phyloP scores from a whole-genome alignment of 106 monocot genomes.

The Dendrobium chrysotoxum region DNA sequence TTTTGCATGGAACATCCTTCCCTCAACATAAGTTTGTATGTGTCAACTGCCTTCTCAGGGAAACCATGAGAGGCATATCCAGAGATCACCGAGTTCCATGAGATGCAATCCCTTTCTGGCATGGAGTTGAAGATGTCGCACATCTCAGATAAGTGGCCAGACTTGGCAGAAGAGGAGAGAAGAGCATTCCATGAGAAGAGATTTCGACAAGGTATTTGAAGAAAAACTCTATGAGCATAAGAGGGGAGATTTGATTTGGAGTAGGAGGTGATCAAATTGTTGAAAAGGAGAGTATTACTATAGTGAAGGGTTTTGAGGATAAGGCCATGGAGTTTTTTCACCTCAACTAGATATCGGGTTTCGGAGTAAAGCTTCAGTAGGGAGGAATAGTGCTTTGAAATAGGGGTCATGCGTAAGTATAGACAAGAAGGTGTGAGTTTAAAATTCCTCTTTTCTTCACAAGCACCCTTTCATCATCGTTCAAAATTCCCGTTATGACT shows the following conservation, averaged over 20 bases:
- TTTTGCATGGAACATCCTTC: constrained; percentile 18
- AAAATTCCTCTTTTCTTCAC: background rate
- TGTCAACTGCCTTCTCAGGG: constrained; percentile 10
- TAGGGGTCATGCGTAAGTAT: constrained; percentile 1
- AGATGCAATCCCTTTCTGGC: constrained; percentile 44
- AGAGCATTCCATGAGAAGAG: constrained; percentile 63
- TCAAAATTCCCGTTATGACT: background rate
- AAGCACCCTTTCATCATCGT: background rate
- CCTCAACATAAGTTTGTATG: constrained; percentile 30
- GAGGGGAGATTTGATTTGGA: constrained; percentile 13
- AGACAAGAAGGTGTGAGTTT: background rate
- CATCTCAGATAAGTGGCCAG: constrained; percentile 31
- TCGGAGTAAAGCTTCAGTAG: constrained; percentile 35
- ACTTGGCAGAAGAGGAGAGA: constrained; percentile 54
- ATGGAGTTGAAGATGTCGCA: constrained; percentile 32
- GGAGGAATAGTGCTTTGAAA: constrained; percentile 28
- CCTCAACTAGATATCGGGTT: background rate
- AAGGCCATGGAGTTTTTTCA: constrained; percentile 52
- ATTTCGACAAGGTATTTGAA: constrained; percentile 64
- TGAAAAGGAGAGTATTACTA: constrained; percentile 41
- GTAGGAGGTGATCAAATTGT: constrained; percentile 55
- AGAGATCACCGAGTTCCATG: constrained; percentile 66
- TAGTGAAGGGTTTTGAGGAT: constrained; percentile 33
- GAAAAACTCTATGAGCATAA: constrained; percentile 52
- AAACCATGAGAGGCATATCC: constrained; percentile 27